Percentiles rank a stretch among this genome's conserved stretches.
Conservation (phyloP, 2,329 filamentous ascomycete species). For the Biscogniauxia sp. region DNA sequence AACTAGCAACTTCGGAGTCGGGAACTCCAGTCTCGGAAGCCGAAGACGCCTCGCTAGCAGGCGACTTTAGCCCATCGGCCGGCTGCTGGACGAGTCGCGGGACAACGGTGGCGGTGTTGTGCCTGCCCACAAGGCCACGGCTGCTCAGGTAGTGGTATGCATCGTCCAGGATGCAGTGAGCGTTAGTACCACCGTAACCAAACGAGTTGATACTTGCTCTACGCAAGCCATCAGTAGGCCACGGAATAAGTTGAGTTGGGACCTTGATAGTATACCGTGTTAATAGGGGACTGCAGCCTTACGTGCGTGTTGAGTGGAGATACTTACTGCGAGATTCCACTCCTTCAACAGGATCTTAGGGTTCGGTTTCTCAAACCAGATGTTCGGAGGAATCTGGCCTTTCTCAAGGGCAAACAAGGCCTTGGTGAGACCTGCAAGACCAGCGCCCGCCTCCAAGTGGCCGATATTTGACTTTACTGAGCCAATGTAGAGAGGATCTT, state of each 20-base stretch:
- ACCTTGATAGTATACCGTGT: constrained; percentile 9
- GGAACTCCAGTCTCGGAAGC: constrained; percentile 21
- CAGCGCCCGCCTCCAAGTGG: constrained; percentile 27
- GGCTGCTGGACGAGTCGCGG: constrained; percentile 8
- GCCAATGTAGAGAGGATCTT: constrained; percentile 24
- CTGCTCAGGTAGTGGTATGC: constrained; percentile 27
- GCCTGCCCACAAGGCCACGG: constrained; percentile 23
- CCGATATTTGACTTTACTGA: constrained; percentile 32
- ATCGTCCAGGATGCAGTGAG: constrained; percentile 35
- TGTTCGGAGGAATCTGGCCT: constrained; percentile 29
- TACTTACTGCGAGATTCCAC: constrained; percentile 26
- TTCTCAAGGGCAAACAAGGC: constrained; percentile 25
- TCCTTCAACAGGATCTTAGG: constrained; percentile 30
- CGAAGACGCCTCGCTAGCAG: constrained; percentile 13
- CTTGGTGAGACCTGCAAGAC: constrained; percentile 31
- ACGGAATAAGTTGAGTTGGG: constrained; percentile 25
- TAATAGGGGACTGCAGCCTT: constrained; percentile 1
- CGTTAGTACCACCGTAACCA: constrained; percentile 38
- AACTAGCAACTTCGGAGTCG: constrained; percentile 17
- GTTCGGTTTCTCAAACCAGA: constrained; percentile 28
- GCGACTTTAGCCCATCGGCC: constrained; percentile 7
- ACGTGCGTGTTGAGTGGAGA: background rate
- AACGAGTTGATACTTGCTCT: constrained; percentile 36
- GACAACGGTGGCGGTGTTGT: constrained; percentile 21
- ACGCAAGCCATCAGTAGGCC: constrained; percentile 28